Percentiles rank a stretch among this genome's conserved stretches.
Conservation (phyloP, 208 protist genomes). For the Trypanosomatidae sp. region DNA sequence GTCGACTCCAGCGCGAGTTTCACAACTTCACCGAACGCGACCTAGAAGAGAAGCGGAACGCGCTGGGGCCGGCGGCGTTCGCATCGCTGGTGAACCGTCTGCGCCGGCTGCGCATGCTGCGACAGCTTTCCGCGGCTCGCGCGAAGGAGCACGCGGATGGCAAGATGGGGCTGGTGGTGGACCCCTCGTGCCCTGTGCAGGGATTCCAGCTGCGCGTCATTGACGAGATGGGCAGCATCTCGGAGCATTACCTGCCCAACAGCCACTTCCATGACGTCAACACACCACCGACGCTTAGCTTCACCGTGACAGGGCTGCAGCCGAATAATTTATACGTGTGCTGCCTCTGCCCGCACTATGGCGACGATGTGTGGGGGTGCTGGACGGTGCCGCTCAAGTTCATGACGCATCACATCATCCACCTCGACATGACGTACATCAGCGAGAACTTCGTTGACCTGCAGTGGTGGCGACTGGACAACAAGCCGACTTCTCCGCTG, state of each 20-base stretch:
- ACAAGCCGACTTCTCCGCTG: conserved; percentile 61
- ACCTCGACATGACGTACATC: conserved; percentile 89
- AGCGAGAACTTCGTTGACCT: conserved; percentile 90
- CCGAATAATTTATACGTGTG: conserved; percentile 89
- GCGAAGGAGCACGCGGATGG: conserved; percentile 46
- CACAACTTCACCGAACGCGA: conserved; percentile 58
- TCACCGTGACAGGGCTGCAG: conserved; percentile 69
- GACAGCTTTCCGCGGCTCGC: conserved; percentile 40
- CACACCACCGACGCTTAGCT: conserved; percentile 33
- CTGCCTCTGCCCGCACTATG: conserved; percentile 82
- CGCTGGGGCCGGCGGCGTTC: conserved; percentile 48
- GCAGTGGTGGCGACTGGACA: conserved; percentile 84
- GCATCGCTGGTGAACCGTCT: conserved; percentile 33
- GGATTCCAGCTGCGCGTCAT: conserved; percentile 82
- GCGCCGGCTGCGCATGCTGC: conserved; percentile 40
- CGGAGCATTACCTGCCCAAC: conserved; percentile 27
- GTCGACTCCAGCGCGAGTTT: conserved; percentile 64
- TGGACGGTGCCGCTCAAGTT: conserved; percentile 87
- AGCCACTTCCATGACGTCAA: conserved; percentile 3
- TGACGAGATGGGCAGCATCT: conserved; percentile 46
- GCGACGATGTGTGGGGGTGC: conserved; percentile 62
- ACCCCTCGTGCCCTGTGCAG: conserved; percentile 53
- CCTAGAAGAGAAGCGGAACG: conserved; percentile 48
- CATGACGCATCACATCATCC: conserved; percentile 92
- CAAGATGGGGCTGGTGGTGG: conserved; percentile 48